These are phyloP conservation scores for Onygena corvina DNA, from an alignment of 2,329 filamentous ascomycete genomes.

Conservation along the genomic window DNA sequence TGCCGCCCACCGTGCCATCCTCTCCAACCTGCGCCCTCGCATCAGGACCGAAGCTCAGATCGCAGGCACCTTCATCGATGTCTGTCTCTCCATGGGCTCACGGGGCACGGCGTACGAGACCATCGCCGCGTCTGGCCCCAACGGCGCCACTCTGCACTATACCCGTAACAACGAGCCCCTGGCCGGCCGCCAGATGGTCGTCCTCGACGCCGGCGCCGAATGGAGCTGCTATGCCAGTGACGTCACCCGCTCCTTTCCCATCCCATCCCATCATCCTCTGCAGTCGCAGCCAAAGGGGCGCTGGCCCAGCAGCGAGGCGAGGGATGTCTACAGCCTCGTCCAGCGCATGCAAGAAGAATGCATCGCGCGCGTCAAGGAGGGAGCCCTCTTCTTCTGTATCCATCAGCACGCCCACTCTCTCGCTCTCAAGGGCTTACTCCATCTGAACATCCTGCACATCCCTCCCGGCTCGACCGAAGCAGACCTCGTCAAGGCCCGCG, in stretches of 20 bases:
- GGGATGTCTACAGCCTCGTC: conserved; percentile 70
- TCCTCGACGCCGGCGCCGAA: conserved; percentile 74
- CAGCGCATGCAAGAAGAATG: conserved; percentile 74
- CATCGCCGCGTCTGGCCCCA: conserved; percentile 69
- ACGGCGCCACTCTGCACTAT: conserved; percentile 80
- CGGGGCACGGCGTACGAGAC: conserved; percentile 77
- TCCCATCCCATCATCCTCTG: conserved; percentile 30
- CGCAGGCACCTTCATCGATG: conserved; percentile 65
- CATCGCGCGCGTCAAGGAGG: conserved; percentile 59
- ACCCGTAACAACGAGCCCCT: conserved; percentile 63
- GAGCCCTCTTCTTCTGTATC: conserved; percentile 67
- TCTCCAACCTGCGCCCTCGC: conserved; percentile 48
- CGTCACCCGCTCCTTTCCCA: conserved; percentile 77
- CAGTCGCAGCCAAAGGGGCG: conserved; percentile 39
- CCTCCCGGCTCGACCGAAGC: conserved; percentile 44
- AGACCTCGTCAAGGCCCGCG: conserved; percentile 27
- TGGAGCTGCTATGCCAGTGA: conserved; percentile 61
- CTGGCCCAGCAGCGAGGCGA: conserved; percentile 49
- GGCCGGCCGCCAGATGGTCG: conserved; percentile 59
- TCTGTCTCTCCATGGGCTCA: conserved; percentile 61
- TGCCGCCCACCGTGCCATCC: conserved; percentile 52
- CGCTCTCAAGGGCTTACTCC: conserved; percentile 65
- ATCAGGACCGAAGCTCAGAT: conserved; percentile 71
- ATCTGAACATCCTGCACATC: conserved; percentile 58
- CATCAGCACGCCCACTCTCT: conserved; percentile 69